Evolutionary conservation across 768 basidiomycete genomes (phyloP).

Genomic region (Leccinum olivaceopallidum): DNA sequence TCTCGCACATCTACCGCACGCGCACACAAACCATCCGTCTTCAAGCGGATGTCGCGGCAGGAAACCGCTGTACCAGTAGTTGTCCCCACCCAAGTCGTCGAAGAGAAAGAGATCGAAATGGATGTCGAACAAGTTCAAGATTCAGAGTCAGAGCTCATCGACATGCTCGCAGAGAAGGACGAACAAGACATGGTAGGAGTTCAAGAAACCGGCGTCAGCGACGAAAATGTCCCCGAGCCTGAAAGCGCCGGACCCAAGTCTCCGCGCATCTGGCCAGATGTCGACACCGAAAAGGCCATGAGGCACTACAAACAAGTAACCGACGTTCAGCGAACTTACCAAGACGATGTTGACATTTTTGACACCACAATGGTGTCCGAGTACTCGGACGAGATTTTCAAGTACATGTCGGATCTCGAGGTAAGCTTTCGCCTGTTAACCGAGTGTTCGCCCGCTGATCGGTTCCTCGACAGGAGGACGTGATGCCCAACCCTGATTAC

Average conservation of each 20-base stretch:
- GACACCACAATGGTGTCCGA: conserved; percentile 95
- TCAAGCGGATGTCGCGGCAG: conserved; percentile 43
- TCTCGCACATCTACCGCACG: conserved; percentile 34
- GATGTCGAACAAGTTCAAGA: conserved; percentile 49
- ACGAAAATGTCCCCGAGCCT: conserved; percentile 45
- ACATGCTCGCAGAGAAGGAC: conserved; percentile 51
- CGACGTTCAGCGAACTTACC: conserved; percentile 59
- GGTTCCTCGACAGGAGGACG: conserved; percentile 54
- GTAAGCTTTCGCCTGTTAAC: conserved; percentile 41
- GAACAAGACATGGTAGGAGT: conserved; percentile 65
- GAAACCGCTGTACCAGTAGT: conserved; percentile 45
- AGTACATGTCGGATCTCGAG: conserved; percentile 94
- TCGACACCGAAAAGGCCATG: conserved; percentile 59
- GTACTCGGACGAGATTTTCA: conserved; percentile 97
- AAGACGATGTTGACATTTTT: conserved; percentile 71
- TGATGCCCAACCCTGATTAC: conserved; percentile 92
- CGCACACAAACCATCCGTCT: conserved; percentile 33
- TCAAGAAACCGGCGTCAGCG: conserved; percentile 40
- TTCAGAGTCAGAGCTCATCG: conserved; percentile 41
- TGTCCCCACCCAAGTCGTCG: conserved; percentile 39
- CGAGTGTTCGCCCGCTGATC: conserved; percentile 21
- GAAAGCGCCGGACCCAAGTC: conserved; percentile 40
- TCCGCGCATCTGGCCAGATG: conserved; percentile 71
- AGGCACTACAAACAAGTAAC: conserved; percentile 64
- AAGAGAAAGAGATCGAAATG: conserved; percentile 60